Evolutionary conservation across 176 grass and related monocot species (phyloP).

Genomic region (Oryza meridionalis): DNA sequence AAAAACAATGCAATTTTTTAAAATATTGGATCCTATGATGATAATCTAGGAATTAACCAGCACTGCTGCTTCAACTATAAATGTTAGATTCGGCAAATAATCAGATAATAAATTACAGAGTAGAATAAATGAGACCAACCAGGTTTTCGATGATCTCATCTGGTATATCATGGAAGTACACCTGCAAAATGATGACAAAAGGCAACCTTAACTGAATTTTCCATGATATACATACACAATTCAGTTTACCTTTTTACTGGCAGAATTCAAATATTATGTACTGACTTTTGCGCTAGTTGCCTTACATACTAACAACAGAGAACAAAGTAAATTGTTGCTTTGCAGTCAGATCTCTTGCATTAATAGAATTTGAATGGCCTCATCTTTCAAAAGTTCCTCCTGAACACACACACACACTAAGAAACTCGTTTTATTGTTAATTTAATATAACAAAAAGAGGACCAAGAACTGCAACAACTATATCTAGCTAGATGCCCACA

Average conservation of each 20-base stretch:
- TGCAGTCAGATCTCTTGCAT: no score
- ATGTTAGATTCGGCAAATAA: neutral
- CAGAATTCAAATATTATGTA: neutral
- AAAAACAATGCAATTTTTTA: neutral
- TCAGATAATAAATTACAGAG: neutral
- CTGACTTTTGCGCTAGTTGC: neutral
- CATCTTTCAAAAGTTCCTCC: neutral
- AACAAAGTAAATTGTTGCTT: neutral
- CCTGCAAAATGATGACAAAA: constrained; percentile 46
- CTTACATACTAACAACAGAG: neutral
- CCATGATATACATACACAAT: no score
- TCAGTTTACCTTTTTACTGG: neutral
- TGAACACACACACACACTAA: neutral
- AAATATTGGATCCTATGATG: neutral
- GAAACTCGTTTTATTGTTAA: neutral
- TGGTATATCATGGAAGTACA: constrained; percentile 98
- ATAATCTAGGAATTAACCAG: neutral
- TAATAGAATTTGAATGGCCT: neutral
- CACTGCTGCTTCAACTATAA: neutral
- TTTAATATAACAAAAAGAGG: neutral
- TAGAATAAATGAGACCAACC: constrained; percentile 42
- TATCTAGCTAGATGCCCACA: constrained; percentile 24
- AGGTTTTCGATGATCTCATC: constrained; percentile 81
- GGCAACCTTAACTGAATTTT: neutral
- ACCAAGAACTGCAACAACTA: neutral